Base-by-base conservation (phyloP, 495 filamentous ascomycete genomes). In the Penicillium flavigenum region DNA sequence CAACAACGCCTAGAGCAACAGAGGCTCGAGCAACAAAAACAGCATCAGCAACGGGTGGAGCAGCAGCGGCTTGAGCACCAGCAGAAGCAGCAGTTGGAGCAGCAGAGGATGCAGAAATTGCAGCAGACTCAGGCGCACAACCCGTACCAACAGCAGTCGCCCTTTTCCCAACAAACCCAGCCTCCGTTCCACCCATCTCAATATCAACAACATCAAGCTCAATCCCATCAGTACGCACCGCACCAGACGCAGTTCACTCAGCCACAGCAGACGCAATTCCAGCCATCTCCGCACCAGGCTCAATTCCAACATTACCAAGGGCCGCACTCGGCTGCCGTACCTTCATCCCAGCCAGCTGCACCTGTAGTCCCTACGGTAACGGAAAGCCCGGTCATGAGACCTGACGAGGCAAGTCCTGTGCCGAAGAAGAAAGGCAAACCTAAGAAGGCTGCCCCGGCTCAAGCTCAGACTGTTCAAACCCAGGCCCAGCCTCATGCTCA, bases 371-470 rank as follows among this genome's bases (percentile, higher is more conserved):
- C 60, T 14, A 27, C 57, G 0, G 16, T 51, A 10, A 24, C 44
- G 5, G 59, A 45, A 11, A 65, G 50, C 24, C 16, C 38, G 16
- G 26, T 27, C 3, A 50, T 49, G 9, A 59, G 63, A 17, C 9
- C 27, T 41, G 64, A 67, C 19, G 53, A 59, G 19, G 47, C 17
- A 16, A 67, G 62, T 20, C 59, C 66, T n/a, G 59, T 41, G 29
- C 59, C 59, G 14, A 69, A 69, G 43, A 69, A 67, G 49, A 69
- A 65, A 45, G 38, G 47, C 2, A 69, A 65, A 43, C 64, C 64
- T 20, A 49, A 63, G 4, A 56, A 51, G 8, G 53, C 59, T 47
- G 16, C 46, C 5, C 42, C 51, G 36, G 48, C 49, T n/a, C 56
- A 59, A 12, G 14, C 51, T 17, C 62, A 67, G 16, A 48, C 51